phyloP scores from a whole-genome alignment of 2,329 filamentous ascomycete species.

The Aspergillus caelatus region DNA sequence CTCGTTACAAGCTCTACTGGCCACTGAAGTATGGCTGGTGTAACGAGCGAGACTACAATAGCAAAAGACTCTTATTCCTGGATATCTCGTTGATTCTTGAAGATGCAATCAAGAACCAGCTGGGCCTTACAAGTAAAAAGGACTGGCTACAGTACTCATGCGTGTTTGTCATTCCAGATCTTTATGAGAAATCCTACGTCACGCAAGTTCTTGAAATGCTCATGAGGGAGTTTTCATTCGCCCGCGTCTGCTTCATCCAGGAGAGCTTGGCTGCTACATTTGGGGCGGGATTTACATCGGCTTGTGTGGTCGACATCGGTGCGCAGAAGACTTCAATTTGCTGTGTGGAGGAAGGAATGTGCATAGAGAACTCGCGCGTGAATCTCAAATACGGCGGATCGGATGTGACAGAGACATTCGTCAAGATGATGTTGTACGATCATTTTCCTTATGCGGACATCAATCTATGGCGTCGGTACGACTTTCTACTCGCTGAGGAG shows the following conservation, averaged over 20 bases:
- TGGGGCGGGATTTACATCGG: slow-evolving; percentile 89
- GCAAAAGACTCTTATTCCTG: slow-evolving; percentile 76
- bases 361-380: slow-evolving; percentile 89
- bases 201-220: slow-evolving; percentile 81
- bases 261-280: slow-evolving; percentile 95
- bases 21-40: slow-evolving; percentile 83
- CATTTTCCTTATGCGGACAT: slow-evolving; percentile 95
- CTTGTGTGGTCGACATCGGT: slow-evolving; percentile 93
- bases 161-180: slow-evolving; percentile 94
- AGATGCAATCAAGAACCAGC: slow-evolving; percentile 80
- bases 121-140: slow-evolving; percentile 75
- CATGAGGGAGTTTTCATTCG: slow-evolving; percentile 88
- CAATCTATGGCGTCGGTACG: slow-evolving; percentile 85
- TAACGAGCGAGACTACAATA: slow-evolving; percentile 86
- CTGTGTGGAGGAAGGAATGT: slow-evolving; percentile 95
- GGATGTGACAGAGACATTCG: slow-evolving; percentile 91
- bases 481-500: slow-evolving; percentile 92
- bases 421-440: slow-evolving; percentile 97
- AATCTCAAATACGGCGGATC: slow-evolving; percentile 92
- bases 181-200: slow-evolving; percentile 94
- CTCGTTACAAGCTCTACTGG: slow-evolving; percentile 91
- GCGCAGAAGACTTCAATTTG: slow-evolving; percentile 97
- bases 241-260: slow-evolving; percentile 88
- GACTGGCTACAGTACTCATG: slow-evolving; percentile 91
- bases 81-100: slow-evolving; percentile 88